These are phyloP conservation scores for Didymella keratinophila DNA, from an alignment of 2,329 filamentous ascomycete genomes.

Conservation along the genomic window DNA sequence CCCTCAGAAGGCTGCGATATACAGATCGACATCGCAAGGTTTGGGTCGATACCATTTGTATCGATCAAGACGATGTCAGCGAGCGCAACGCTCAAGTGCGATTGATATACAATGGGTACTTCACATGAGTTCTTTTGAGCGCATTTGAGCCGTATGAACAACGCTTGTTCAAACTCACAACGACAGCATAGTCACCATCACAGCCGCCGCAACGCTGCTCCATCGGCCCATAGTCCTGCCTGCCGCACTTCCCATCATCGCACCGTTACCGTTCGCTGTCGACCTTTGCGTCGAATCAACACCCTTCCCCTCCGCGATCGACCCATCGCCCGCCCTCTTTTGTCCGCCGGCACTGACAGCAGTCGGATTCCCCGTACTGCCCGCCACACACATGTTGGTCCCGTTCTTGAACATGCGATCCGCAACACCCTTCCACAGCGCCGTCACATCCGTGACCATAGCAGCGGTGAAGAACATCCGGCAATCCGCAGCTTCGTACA, in stretches of 20 bases:
- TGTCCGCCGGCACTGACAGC: slow-evolving; percentile 45
- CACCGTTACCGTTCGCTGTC: not conserved
- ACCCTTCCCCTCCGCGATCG: slow-evolving; percentile 13
- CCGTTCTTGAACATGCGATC: slow-evolving; percentile 46
- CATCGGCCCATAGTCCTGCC: slow-evolving; percentile 1
- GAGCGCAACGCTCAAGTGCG: too few relatives aligned
- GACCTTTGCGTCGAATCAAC: slow-evolving; percentile 5
- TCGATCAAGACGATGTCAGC: too few relatives aligned
- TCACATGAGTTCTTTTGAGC: slow-evolving; percentile 10
- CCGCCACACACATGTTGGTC: slow-evolving; percentile 37
- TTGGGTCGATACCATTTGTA: too few relatives aligned
- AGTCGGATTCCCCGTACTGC: slow-evolving; percentile 41
- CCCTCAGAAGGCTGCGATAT: too few relatives aligned
- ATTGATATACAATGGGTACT: not conserved
- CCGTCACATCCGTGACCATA: slow-evolving; percentile 47
- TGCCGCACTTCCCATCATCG: slow-evolving; percentile 7
- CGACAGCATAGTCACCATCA: slow-evolving; percentile 7
- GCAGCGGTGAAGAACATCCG: slow-evolving; percentile 51
- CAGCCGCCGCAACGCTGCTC: slow-evolving; percentile 1
- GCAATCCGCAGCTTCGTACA: slow-evolving; percentile 54
- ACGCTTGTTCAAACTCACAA: slow-evolving; percentile 1
- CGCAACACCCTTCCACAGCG: slow-evolving; percentile 51
- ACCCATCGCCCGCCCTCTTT: slow-evolving; percentile 37
- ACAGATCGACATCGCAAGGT: too few relatives aligned
- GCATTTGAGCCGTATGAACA: slow-evolving; percentile 5